Conservation (phyloP, 2,329 filamentous ascomycete species). For the Gaeumannomyces tritici region DNA sequence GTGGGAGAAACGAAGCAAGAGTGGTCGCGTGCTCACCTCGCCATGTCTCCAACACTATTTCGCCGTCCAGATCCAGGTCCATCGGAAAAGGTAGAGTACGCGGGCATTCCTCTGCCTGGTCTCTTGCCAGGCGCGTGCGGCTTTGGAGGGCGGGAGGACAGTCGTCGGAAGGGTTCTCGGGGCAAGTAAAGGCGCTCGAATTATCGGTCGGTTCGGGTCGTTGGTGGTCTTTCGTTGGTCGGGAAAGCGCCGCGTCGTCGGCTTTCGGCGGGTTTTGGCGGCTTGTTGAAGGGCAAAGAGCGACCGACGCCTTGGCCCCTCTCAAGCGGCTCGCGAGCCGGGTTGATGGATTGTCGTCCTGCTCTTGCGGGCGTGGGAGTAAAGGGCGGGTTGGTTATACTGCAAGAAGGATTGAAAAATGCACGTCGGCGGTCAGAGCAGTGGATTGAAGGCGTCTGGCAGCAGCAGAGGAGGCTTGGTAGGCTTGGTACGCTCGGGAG, state of each 20-base stretch:
- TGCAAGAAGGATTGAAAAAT: not conserved
- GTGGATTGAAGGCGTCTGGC: not conserved
- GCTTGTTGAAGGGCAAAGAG: not conserved
- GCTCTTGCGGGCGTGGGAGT: not conserved
- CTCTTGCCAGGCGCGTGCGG: not conserved
- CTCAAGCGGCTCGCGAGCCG: not conserved
- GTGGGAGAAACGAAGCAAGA: not conserved
- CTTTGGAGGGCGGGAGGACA: not conserved
- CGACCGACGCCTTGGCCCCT: not conserved
- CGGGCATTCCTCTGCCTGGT: conserved; percentile 31
- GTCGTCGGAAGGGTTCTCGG: not conserved
- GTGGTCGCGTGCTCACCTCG: conserved; percentile 26
- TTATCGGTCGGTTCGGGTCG: too few species aligned
- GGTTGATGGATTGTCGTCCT: not conserved
- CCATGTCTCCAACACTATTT: conserved; percentile 33
- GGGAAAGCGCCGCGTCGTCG: not conserved
- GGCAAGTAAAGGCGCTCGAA: not conserved
- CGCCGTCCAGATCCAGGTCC: conserved; percentile 23
- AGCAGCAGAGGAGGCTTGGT: too few species aligned
- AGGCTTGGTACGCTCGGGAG: too few species aligned
- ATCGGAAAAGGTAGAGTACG: conserved; percentile 43
- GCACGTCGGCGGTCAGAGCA: not conserved
- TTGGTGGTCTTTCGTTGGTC: not conserved
- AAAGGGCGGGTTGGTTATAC: not conserved
- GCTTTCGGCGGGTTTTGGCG: not conserved